Evolutionary conservation across 257 asterid species (phyloP), one percentile per base, ranked within the genome.

Genomic region (Solanum infundibuliforme): DNA sequence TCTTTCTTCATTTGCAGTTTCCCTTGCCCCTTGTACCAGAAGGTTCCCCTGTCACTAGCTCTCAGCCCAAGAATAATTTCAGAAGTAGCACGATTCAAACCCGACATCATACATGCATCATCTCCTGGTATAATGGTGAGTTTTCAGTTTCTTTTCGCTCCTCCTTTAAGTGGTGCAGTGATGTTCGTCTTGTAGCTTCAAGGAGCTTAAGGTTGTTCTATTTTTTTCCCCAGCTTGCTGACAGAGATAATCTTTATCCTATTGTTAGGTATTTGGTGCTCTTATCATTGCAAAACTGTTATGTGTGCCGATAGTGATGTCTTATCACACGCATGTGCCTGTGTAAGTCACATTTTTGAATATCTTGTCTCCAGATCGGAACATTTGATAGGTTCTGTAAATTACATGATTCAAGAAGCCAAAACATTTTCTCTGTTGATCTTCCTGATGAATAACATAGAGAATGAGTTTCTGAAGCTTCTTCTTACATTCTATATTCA

Each of bases 11-110:
- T 43, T 88, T 87, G 66, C 96, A 97, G 99, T 94, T 97, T 97
- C 89, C 99, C 99, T 73, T 94, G 92, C 62, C 99, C 99, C 12
- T 95, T 92, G 94, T 97, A 97, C 92, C 91, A 95, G 86, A 97
- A 96, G 72, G 98, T 97, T 35, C 99, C 99, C 29, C 93, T 97
- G 75, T 96, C 99, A 34, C 94, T 97, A 25, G 99, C 99, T 82
- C 98, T 97, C 88, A 97, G 99, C 93, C 99, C 99, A 58, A 93
- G 99, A 94, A 97, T 97, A 83, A 96, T 97, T 87, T 96, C 99
- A 83, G 99, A 95, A 36, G 99, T 97, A 34, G 92, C 98, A 68
- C 91, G 90, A 74, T 97, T 97, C 93, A 97, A 95, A 93, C 99
- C 99, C 20, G 99, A 97, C 88, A 96, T 97, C 69, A 94, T 97